A percentile compares a stretch with the other conserved stretches of the same genome.
Evolutionary conservation across 2,329 filamentous ascomycete genomes (phyloP).

Genomic region (Cordyceps tenuipes): DNA sequence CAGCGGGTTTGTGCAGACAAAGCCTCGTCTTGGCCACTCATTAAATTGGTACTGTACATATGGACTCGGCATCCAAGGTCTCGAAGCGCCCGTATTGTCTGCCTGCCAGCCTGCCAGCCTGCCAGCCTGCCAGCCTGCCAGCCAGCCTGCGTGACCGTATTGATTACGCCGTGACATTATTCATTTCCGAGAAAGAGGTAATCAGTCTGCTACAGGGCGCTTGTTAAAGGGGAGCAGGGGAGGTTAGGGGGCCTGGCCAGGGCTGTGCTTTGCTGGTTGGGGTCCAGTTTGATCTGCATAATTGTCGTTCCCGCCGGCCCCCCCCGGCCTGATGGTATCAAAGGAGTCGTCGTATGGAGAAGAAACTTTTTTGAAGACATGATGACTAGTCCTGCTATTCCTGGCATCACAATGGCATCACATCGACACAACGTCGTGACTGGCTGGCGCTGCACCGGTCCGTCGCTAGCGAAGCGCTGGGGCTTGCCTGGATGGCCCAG

Average conservation of each 20-base stretch:
- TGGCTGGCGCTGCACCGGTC: not conserved
- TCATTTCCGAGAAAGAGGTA: not conserved
- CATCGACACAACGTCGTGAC: not conserved
- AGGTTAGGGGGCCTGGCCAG: not conserved
- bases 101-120: no score
- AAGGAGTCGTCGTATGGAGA: not conserved
- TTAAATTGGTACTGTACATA: no score
- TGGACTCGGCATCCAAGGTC: no score
- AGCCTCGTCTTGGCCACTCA: no score
- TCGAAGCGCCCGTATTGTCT: not conserved
- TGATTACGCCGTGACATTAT: not conserved
- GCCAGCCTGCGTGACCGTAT: not conserved
- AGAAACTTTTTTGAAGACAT: no score
- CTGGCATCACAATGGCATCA: not conserved
- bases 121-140: no score
- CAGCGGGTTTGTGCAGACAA: no score
- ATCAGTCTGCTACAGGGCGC: not conserved
- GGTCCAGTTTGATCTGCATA: conserved; percentile 7
- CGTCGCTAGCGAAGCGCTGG: not conserved
- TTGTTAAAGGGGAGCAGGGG: not conserved
- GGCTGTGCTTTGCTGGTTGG: not conserved
- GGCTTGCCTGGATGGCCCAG: not conserved
- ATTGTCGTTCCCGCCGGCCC: not conserved
- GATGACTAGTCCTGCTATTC: not conserved
- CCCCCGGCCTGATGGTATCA: not conserved